Evolutionary conservation across 2,329 filamentous ascomycete genomes (phyloP), one percentile per base, ranked within the genome.

Genomic region (Neonectria hederae): DNA sequence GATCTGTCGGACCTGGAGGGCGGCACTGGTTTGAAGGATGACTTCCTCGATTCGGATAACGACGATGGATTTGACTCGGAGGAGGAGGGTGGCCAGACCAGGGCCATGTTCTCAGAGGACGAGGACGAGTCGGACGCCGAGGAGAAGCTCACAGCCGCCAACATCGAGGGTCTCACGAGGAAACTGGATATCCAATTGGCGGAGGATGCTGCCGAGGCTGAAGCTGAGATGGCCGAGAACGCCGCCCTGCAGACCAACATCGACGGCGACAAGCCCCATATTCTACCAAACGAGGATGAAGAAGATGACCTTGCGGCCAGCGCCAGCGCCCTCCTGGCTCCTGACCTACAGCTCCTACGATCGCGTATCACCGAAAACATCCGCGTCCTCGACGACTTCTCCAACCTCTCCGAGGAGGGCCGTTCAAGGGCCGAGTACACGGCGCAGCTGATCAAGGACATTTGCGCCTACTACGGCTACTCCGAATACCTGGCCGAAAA

Each of bases 381-480:
- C 70, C 92, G 96, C 67, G 92, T 98, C 32, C 84, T 99, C 40
- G 93, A 95, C 72, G 93, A 97, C 78, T 94, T 98, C 78, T 85
- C 90, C 65, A 93, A 92, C 53, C 83, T 97, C 13, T 88, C 89
- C 24, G 92, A 97, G 77, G 87, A 91, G 42, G 91, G 90, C 30
- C 89, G 92, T 71, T 97, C 93, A 61, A 88, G 96, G 72, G 88
- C 91, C 55, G 96, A 98, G 76, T 98, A 99, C 79, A 93, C 92
- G 14, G 84, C 89, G 22, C 92, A 97, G 78, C 84, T 99, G 59
- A 81, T 98, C 65, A 92, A 93, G 80, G 96, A 99, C 75, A 92
- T 98, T 63, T 97, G 94, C 82, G 89, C 91, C 60, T 99, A 99
- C 84, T 99, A 99, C 77, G 94, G 95, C 65, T 99, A 99, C 83